Evolutionary conservation across 2,329 filamentous ascomycete species (phyloP).

Genomic region (Pseudogymnoascus sp.): DNA sequence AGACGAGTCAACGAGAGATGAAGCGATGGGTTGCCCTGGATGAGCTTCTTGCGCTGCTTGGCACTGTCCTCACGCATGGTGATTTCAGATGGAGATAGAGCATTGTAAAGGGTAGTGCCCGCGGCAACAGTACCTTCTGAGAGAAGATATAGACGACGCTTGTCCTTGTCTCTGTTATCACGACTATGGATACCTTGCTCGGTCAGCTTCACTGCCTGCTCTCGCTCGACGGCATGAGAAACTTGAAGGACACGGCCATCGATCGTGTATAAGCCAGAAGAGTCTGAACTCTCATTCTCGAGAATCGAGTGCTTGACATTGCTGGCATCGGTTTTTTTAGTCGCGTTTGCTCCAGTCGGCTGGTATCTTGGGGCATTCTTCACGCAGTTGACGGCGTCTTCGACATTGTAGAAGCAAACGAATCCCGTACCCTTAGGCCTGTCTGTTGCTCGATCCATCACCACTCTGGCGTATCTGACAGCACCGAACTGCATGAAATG

Average conservation of each 20-base stretch:
- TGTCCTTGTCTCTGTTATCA: conserved; percentile 71
- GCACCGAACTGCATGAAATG: conserved; percentile 85
- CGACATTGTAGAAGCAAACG: conserved; percentile 77
- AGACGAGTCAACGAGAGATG: conserved; percentile 86
- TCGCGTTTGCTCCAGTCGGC: conserved; percentile 32
- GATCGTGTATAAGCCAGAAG: conserved; percentile 78
- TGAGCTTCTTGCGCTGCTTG: conserved; percentile 80
- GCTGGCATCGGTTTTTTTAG: conserved; percentile 28
- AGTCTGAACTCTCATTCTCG: conserved; percentile 77
- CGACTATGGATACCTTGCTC: conserved; percentile 57
- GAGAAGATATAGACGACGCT: conserved; percentile 80
- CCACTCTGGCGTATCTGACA: conserved; percentile 85
- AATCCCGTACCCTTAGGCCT: conserved; percentile 89
- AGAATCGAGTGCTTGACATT: conserved; percentile 71
- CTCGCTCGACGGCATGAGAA: conserved; percentile 75
- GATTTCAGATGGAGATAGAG: conserved; percentile 70
- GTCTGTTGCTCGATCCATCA: conserved; percentile 78
- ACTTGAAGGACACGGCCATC: conserved; percentile 83
- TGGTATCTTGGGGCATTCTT: conserved; percentile 61
- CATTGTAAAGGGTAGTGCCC: conserved; percentile 69
- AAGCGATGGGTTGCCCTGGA: conserved; percentile 83
- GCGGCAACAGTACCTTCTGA: conserved; percentile 74
- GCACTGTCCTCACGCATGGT: conserved; percentile 82
- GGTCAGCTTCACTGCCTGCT: conserved; percentile 68
- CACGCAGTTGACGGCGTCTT: conserved; percentile 71